Evolutionary conservation across 306 rosid genomes (phyloP).

Genomic region (Pterocarpus macrocarpus): DNA sequence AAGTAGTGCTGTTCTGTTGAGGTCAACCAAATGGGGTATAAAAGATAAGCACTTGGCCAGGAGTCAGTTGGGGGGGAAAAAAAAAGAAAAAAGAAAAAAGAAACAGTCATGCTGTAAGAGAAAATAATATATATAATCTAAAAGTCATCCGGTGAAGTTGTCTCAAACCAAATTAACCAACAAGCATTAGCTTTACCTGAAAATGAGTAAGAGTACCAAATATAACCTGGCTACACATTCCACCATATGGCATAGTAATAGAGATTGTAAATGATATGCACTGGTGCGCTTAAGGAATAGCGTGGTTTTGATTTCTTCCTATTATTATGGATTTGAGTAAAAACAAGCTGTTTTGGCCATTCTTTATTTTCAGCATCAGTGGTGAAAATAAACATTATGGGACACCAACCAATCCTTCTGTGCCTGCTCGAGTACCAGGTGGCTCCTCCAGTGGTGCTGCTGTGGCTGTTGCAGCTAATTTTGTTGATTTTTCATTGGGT

Average conservation of each 20-base stretch:
- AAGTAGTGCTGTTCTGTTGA: not conserved
- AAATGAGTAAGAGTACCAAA: too few species aligned
- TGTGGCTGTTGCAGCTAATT: conserved; percentile 89
- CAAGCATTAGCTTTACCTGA: too few species aligned
- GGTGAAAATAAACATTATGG: conserved; percentile 87
- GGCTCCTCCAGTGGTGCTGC: conserved; percentile 97
- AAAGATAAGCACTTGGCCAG: not conserved
- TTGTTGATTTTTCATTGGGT: conserved; percentile 92
- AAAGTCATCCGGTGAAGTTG: too few species aligned
- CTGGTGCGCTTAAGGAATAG: not conserved
- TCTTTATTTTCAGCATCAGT: conserved; percentile 65
- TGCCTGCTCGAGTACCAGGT: conserved; percentile 77
- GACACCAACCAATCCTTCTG: conserved; percentile 89
- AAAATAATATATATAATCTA: too few species aligned
- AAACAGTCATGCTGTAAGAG: not conserved
- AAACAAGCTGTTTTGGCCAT: conserved; percentile 4
- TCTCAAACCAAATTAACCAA: too few species aligned
- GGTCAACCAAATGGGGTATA: not conserved
- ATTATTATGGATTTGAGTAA: not conserved
- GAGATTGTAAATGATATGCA: not conserved
- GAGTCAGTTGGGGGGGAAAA: not conserved
- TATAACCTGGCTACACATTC: too few species aligned
- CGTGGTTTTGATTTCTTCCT: conserved; percentile 3
- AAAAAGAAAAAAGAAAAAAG: too few species aligned
- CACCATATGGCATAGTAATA: not conserved